Evolutionary conservation across 2,329 filamentous ascomycete genomes (phyloP).

Genomic region (Pseudogymnoascus sp.): DNA sequence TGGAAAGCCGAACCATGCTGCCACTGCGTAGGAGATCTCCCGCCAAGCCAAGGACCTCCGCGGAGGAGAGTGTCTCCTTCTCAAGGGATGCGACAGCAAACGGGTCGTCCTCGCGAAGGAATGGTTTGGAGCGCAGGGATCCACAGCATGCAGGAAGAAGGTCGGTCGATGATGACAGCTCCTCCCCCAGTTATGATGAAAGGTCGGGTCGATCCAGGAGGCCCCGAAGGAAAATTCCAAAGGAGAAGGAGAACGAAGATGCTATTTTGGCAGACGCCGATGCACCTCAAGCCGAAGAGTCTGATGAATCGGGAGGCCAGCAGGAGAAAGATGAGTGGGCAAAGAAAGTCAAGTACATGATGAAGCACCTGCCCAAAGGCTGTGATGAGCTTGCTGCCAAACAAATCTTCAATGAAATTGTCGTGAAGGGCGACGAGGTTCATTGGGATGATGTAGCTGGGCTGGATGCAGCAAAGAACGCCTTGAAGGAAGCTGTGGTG

Average conservation of each 20-base stretch:
- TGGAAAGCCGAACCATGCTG: slow-evolving; percentile 25
- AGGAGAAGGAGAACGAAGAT: slow-evolving; percentile 29
- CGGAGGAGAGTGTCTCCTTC: slow-evolving; percentile 14
- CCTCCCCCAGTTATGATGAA: slow-evolving; percentile 27
- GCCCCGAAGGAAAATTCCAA: slow-evolving; percentile 22
- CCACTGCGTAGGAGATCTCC: slow-evolving; percentile 25
- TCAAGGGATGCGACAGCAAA: slow-evolving; percentile 30
- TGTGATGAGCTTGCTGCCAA: slow-evolving; percentile 77
- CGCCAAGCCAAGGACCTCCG: slow-evolving; percentile 11
- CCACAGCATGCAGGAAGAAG: slow-evolving; percentile 2
- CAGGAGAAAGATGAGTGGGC: slow-evolving; percentile 49
- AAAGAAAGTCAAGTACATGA: slow-evolving; percentile 52
- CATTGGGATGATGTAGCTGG: slow-evolving; percentile 93
- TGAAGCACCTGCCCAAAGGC: slow-evolving; percentile 73
- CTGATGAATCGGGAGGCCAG: slow-evolving; percentile 34
- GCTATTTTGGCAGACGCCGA: slow-evolving; percentile 30
- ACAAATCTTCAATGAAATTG: slow-evolving; percentile 92
- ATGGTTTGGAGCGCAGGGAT: background rate
- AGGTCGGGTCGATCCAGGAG: slow-evolving; percentile 25
- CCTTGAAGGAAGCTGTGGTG: slow-evolving; percentile 89
- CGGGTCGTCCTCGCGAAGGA: slow-evolving; percentile 26
- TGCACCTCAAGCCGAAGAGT: slow-evolving; percentile 34
- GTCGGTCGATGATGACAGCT: slow-evolving; percentile 21
- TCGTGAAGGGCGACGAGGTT: slow-evolving; percentile 89
- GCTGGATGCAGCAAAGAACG: slow-evolving; percentile 80